Evolutionary conservation across 2,329 filamentous ascomycete species (phyloP).

Genomic region (Metarhizium guizhouense): DNA sequence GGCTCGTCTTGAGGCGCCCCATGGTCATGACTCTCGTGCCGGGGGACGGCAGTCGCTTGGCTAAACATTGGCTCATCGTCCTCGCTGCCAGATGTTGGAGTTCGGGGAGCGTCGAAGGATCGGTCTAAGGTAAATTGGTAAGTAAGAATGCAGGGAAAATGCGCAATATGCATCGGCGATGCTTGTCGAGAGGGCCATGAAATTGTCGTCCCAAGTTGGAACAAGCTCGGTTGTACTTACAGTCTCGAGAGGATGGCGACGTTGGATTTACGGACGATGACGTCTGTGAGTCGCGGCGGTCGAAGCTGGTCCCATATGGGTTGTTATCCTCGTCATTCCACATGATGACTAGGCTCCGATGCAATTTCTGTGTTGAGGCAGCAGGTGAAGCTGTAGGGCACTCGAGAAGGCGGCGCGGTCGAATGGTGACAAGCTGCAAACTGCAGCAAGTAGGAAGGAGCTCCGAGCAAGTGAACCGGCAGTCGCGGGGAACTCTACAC

Average conservation of each 20-base stretch:
- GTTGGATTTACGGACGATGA: conserved; percentile 58
- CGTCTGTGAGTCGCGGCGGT: conserved; percentile 71
- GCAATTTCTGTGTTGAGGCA: background rate
- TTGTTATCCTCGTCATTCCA: conserved; percentile 99
- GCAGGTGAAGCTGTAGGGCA: background rate
- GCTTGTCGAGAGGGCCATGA: background rate
- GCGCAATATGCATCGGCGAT: background rate
- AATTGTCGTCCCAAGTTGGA: background rate
- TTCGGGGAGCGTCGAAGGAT: conserved; percentile 56
- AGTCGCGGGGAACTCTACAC: conserved; percentile 2
- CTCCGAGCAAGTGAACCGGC: background rate
- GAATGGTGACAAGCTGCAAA: background rate
- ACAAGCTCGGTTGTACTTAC: conserved; percentile 35
- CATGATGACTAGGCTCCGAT: conserved; percentile 42
- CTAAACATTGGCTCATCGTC: conserved; percentile 45
- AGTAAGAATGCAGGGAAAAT: background rate
- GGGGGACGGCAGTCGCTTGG: conserved; percentile 18
- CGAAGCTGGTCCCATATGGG: conserved; percentile 85
- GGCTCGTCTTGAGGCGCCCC: conserved; percentile 32
- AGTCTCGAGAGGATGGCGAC: conserved; percentile 48
- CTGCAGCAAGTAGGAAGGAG: background rate
- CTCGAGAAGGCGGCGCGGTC: background rate
- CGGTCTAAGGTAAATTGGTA: conserved; percentile 15
- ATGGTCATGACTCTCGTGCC: conserved; percentile 37
- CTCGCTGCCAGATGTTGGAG: conserved; percentile 61